phyloP scores from a whole-genome alignment of 1,284 basidiomycete genomes.

The Inonotus obliquus region DNA sequence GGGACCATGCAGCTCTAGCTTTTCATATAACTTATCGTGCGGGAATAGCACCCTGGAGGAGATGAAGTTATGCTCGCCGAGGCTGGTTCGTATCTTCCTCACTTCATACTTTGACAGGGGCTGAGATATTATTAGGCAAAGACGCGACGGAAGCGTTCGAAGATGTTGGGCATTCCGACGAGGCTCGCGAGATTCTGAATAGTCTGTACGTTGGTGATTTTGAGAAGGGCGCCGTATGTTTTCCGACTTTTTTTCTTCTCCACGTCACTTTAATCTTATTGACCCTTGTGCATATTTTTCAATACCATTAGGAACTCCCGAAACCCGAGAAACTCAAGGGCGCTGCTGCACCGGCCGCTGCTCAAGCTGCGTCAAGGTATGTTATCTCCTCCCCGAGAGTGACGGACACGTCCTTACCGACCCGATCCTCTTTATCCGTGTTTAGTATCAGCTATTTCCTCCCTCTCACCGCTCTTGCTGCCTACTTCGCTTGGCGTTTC shows the following conservation, averaged over 20 bases:
- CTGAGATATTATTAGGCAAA: conserved; percentile 48
- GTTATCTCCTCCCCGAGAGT: conserved; percentile 24
- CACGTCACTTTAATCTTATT: conserved; percentile 3
- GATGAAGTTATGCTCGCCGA: conserved; percentile 96
- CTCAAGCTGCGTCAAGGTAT: conserved; percentile 56
- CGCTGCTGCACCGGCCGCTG: conserved; percentile 30
- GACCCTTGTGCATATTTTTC: conserved; percentile 14
- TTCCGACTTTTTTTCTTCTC: conserved; percentile 10
- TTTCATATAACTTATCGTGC: conserved; percentile 9
- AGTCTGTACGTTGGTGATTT: conserved; percentile 78
- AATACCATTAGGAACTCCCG: conserved; percentile 22
- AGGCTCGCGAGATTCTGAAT: conserved; percentile 86
- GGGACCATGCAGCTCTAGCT: neutral
- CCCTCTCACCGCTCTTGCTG: conserved; percentile 68
- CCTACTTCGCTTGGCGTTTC: conserved; percentile 79
- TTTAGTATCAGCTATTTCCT: conserved; percentile 72
- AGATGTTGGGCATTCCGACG: conserved; percentile 99
- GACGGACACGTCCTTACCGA: conserved; percentile 7
- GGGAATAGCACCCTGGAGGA: conserved; percentile 85
- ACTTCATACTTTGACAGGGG: conserved; percentile 10
- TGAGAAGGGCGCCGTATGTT: conserved; percentile 61
- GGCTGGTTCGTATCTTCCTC: conserved; percentile 60
- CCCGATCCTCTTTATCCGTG: neutral
- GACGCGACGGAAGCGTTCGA: conserved; percentile 99
- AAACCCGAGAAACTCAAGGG: conserved; percentile 30